Conservation (phyloP, 192 early-diverging fungal genomes). For the Entomortierella parvispora region DNA sequence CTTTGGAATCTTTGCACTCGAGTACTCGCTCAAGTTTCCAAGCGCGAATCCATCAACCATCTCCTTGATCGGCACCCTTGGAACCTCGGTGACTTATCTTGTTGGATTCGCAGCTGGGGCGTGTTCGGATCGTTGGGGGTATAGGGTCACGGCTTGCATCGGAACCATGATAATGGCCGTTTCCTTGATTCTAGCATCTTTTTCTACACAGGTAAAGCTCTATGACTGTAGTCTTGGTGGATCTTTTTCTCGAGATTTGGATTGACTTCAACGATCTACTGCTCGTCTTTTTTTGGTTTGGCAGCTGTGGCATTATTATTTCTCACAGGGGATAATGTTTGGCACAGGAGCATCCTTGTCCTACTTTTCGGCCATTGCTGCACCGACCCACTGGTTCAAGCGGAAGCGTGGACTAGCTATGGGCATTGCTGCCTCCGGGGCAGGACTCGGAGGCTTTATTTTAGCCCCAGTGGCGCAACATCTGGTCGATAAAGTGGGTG, state of each 20-base stretch:
- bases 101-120: conserved; percentile 26
- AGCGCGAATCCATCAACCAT: conserved; percentile 9
- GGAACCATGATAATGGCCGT: conserved; percentile 54
- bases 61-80: conserved; percentile 35
- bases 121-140: conserved; percentile 54
- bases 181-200: conserved; percentile 55
- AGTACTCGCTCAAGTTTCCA: conserved; percentile 20
- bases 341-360: conserved; percentile 73
- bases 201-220: conserved; percentile 50
- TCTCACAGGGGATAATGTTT: conserved; percentile 79
- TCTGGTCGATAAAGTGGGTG: conserved; percentile 65
- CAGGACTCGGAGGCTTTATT: conserved; percentile 79
- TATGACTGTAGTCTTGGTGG: no score
- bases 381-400: conserved; percentile 76
- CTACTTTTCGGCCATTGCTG: conserved; percentile 69
- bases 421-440: conserved; percentile 77
- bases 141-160: conserved; percentile 47
- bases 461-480: conserved; percentile 60
- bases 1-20: conserved; percentile 34
- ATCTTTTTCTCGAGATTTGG: no score
- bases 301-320: conserved; percentile 76
- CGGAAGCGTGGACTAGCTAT: conserved; percentile 72
- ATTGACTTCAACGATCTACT: no score
- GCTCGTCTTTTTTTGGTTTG: not conserved
- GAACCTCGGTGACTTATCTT: conserved; percentile 17